phyloP scores from a whole-genome alignment of 768 basidiomycete species.

The Pleurotus giganteus region DNA sequence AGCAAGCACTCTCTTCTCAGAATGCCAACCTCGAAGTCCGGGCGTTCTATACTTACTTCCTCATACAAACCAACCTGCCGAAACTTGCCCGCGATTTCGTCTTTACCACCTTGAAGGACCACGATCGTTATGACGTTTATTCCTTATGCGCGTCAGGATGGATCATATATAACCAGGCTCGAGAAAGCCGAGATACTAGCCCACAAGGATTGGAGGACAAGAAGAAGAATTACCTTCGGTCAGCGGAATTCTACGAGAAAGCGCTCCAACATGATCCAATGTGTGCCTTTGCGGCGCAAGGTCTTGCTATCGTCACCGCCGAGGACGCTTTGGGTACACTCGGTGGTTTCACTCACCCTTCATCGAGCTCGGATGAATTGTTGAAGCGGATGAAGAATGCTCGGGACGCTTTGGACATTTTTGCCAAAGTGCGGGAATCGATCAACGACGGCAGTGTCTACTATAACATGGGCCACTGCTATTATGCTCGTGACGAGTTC shows the following conservation, averaged over 20 bases:
- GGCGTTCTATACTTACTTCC: slow-evolving; percentile 91
- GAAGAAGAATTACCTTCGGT: slow-evolving; percentile 70
- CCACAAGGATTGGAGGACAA: slow-evolving; percentile 66
- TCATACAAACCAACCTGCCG: slow-evolving; percentile 69
- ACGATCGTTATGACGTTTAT: slow-evolving; percentile 86
- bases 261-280: slow-evolving; percentile 80
- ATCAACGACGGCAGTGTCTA: slow-evolving; percentile 83
- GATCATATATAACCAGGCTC: slow-evolving; percentile 81
- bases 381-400: slow-evolving; percentile 69
- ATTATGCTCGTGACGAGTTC: slow-evolving; percentile 89
- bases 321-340: slow-evolving; percentile 83
- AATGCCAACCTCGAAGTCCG: slow-evolving; percentile 82
- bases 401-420: slow-evolving; percentile 84
- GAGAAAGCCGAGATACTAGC: slow-evolving; percentile 74
- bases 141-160: slow-evolving; percentile 87
- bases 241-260: slow-evolving; percentile 92
- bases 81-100: slow-evolving; percentile 87
- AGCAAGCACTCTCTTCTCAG: slow-evolving; percentile 83
- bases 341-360: slow-evolving; percentile 47
- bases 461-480: slow-evolving; percentile 95
- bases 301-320: slow-evolving; percentile 89
- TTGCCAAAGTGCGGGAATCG: slow-evolving; percentile 89
- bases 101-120: slow-evolving; percentile 81
- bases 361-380: slow-evolving; percentile 56
- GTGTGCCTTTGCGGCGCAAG: slow-evolving; percentile 93